These are phyloP conservation scores for Phialophora expanda DNA, from an alignment of 2,329 filamentous ascomycete genomes.

Conservation along the genomic window DNA sequence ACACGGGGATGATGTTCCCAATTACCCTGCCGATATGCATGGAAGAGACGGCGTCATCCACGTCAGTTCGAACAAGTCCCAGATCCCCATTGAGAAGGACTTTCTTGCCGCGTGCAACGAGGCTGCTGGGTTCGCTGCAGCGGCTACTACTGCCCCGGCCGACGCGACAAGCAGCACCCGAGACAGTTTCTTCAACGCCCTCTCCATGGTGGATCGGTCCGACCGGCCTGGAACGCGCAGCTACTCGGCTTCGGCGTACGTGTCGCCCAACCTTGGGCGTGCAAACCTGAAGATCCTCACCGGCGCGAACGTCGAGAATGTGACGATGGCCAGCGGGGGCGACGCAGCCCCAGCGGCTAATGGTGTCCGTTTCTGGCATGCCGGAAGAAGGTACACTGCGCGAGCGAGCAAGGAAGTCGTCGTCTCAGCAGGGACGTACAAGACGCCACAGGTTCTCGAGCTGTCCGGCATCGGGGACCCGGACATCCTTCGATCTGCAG, in stretches of 20 bases:
- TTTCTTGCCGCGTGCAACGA: constrained; percentile 24
- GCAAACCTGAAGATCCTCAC: constrained; percentile 55
- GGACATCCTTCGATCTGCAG: constrained; percentile 57
- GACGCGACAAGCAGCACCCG: constrained; percentile 20
- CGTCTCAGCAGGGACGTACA: constrained; percentile 61
- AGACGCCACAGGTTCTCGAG: constrained; percentile 68
- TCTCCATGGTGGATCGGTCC: constrained; percentile 27
- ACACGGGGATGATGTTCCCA: constrained; percentile 34
- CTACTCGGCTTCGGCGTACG: constrained; percentile 49
- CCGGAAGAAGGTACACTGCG: constrained; percentile 41
- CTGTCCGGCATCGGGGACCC: constrained; percentile 67
- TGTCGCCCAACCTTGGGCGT: constrained; percentile 43
- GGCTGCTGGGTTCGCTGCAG: constrained; percentile 13
- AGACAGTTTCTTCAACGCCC: constrained; percentile 16
- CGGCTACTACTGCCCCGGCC: not conserved
- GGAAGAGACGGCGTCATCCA: constrained; percentile 44
- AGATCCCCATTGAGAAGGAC: constrained; percentile 24
- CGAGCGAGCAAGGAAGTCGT: constrained; percentile 54
- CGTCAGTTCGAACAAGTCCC: constrained; percentile 36
- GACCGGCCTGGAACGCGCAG: constrained; percentile 40
- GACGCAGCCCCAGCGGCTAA: constrained; percentile 48
- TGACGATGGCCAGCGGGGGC: constrained; percentile 48
- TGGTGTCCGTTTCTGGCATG: constrained; percentile 47
- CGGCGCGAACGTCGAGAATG: constrained; percentile 52
- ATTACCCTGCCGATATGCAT: constrained; percentile 9